Conservation (phyloP, 1,139 yeast species). For the Arxiozyma bovina region DNA sequence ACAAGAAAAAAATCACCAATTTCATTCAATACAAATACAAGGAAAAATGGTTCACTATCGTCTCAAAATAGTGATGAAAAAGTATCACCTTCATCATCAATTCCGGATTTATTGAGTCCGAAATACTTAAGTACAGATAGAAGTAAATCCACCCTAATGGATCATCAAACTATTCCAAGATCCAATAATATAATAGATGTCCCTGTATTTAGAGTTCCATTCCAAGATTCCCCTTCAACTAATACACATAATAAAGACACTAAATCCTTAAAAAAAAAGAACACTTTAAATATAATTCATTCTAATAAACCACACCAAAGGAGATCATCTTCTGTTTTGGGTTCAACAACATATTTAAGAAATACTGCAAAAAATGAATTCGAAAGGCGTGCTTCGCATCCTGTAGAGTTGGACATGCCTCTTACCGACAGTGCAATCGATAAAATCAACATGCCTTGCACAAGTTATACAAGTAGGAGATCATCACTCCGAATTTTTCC, state of each 20-base stretch:
- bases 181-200: constrained; percentile 16
- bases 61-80: not conserved
- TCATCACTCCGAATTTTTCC: constrained; percentile 8
- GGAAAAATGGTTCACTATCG: not conserved
- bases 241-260: constrained; percentile 7
- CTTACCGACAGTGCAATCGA: not conserved
- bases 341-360: not conserved
- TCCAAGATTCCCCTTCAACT: constrained; percentile 37
- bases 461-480: constrained; percentile 3
- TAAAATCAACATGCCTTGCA: not conserved
- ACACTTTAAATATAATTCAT: not conserved
- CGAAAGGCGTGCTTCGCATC: constrained; percentile 27
- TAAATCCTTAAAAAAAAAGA: constrained; percentile 4
- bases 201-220: constrained; percentile 53
- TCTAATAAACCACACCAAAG: constrained; percentile 12
- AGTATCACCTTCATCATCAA: constrained; percentile 1
- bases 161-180: not conserved
- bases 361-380: not conserved
- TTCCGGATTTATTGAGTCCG: not conserved
- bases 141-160: not conserved
- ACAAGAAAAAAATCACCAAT: not conserved
- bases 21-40: not conserved
- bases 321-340: constrained; percentile 16
- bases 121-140: not conserved
- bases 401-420: constrained; percentile 4